Conservation (phyloP, 2,329 filamentous ascomycete genomes). For the Metarhizium guizhouense region DNA sequence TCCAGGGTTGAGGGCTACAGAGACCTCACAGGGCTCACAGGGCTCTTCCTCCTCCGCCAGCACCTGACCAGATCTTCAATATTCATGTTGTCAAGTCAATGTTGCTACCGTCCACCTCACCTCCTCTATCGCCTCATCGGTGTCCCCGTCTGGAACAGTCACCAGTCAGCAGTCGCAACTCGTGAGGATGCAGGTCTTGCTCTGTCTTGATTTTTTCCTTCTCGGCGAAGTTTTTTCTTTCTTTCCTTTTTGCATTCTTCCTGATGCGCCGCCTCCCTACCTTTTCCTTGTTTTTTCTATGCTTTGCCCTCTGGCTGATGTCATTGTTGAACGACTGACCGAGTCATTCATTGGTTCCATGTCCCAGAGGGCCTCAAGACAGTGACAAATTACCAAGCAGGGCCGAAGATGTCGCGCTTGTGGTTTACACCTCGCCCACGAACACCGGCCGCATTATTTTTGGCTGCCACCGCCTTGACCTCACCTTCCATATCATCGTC, state of each 20-base stretch:
- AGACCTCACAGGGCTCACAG: not conserved
- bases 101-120: not conserved
- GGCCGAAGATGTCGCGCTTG: not conserved
- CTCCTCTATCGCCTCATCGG: not conserved
- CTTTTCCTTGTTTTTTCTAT: not conserved
- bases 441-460: not conserved
- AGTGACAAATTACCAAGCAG: not conserved
- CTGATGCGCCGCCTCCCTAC: not conserved
- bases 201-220: not conserved
- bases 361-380: not conserved
- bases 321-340: not conserved
- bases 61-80: no score
- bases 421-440: not conserved
- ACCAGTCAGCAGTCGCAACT: no score
- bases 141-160: constrained; percentile 1
- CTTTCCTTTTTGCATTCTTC: not conserved
- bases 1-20: not conserved
- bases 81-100: no score
- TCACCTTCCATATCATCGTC: not conserved
- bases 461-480: no score
- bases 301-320: constrained; percentile 1
- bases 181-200: not conserved
- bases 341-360: not conserved
- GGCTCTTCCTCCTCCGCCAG: no score
- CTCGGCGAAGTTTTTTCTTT: no score